Conservation (phyloP, 2,329 filamentous ascomycete genomes). For the Talaromyces verruculosus region DNA sequence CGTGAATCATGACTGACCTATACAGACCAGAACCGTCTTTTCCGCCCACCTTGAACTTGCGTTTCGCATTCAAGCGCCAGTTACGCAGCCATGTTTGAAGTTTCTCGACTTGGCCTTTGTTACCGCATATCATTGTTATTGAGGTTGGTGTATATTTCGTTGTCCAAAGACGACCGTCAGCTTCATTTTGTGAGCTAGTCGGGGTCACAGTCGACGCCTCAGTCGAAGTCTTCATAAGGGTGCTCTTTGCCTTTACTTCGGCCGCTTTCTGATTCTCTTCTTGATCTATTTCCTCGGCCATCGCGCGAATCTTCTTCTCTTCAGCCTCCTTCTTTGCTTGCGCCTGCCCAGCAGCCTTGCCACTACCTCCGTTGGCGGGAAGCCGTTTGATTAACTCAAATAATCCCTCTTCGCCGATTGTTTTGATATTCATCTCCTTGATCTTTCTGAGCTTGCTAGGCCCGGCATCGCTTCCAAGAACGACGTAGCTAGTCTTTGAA, state of each 20-base stretch:
- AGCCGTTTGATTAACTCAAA: constrained; percentile 80
- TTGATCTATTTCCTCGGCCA: constrained; percentile 80
- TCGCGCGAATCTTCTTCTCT: constrained; percentile 74
- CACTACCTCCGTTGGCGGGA: constrained; percentile 81
- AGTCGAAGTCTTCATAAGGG: constrained; percentile 47
- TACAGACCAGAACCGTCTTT: constrained; percentile 79
- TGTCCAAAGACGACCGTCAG: constrained; percentile 77
- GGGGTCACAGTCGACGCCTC: constrained; percentile 32
- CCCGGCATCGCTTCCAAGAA: constrained; percentile 86
- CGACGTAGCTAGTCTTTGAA: constrained; percentile 89
- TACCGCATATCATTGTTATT: constrained; percentile 87
- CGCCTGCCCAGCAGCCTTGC: constrained; percentile 81
- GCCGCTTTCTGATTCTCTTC: constrained; percentile 63
- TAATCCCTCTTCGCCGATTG: constrained; percentile 89
- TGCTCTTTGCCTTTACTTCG: constrained; percentile 48
- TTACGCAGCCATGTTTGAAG: constrained; percentile 82
- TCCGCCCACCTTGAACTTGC: constrained; percentile 77
- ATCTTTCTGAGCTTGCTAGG: constrained; percentile 92
- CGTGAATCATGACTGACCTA: constrained; percentile 91
- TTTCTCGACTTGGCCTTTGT: constrained; percentile 85
- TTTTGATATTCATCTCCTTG: constrained; percentile 73
- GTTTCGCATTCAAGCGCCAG: constrained; percentile 77
- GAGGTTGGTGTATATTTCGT: constrained; percentile 89
- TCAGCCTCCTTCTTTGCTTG: constrained; percentile 83
- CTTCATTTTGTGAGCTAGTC: constrained; percentile 33